Conservation (phyloP, 2,329 filamentous ascomycete species). For the Colletotrichum sp. region DNA sequence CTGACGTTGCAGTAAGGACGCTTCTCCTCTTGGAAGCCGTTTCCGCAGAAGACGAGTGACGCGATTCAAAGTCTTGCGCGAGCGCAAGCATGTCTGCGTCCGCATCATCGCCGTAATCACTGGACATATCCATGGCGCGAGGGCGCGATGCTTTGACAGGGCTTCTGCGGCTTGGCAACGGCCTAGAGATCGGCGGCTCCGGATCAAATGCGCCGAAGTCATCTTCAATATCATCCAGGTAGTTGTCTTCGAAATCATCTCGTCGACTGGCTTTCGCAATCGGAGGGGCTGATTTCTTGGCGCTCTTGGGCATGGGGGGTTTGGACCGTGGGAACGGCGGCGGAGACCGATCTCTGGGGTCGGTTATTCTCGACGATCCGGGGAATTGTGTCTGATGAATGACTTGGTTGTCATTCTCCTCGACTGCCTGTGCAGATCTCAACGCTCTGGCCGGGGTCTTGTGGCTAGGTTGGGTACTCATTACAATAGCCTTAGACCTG, state of each 20-base stretch:
- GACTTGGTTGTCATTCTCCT: constrained; percentile 48
- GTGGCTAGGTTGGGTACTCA: constrained; percentile 28
- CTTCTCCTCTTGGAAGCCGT: constrained; percentile 32
- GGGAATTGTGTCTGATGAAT: constrained; percentile 58
- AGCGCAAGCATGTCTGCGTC: constrained; percentile 58
- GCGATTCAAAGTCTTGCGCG: constrained; percentile 54
- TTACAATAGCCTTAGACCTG: constrained; percentile 26
- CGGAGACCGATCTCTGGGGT: constrained; percentile 12
- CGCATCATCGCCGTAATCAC: constrained; percentile 53
- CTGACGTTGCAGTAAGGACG: constrained; percentile 53
- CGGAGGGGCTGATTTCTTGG: background rate
- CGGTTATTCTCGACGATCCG: constrained; percentile 17
- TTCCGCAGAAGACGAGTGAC: constrained; percentile 36
- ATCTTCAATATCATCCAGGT: constrained; percentile 29
- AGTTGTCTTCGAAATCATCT: constrained; percentile 37
- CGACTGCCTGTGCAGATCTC: constrained; percentile 7
- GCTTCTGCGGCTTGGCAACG: background rate
- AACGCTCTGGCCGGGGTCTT: constrained; percentile 10
- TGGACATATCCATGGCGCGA: constrained; percentile 39
- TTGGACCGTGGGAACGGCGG: constrained; percentile 24
- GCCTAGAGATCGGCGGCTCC: background rate
- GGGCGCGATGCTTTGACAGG: constrained; percentile 11
- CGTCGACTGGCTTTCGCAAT: background rate
- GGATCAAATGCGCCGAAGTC: constrained; percentile 5
- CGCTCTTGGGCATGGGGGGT: background rate